Conservation (phyloP, 2,329 filamentous ascomycete species). For the Coleophoma cylindrospora region DNA sequence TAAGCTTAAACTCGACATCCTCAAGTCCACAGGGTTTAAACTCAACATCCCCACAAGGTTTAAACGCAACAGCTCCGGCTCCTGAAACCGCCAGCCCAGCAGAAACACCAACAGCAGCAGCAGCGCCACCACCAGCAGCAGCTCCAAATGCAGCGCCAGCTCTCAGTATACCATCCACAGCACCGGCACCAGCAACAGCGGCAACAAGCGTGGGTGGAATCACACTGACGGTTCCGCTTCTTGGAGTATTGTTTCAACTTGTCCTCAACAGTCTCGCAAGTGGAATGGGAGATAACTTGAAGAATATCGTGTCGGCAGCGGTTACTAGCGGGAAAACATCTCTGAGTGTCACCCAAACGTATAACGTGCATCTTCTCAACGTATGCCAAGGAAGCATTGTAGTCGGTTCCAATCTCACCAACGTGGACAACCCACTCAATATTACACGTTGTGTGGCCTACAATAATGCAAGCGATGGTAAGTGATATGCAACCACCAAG, state of each 20-base stretch:
- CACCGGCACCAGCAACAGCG: neutral
- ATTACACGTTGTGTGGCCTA: conserved; percentile 7
- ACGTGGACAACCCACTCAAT: conserved; percentile 1
- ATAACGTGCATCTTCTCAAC: conserved; percentile 1
- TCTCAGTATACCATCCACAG: conserved; percentile 1
- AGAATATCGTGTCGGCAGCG: neutral
- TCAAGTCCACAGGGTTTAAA: neutral
- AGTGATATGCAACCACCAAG: neutral
- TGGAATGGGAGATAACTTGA: conserved; percentile 1
- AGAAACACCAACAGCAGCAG: too few relatives aligned
- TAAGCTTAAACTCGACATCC: too few relatives aligned
- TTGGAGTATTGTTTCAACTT: conserved; percentile 3
- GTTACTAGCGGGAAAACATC: conserved; percentile 2
- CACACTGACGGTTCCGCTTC: neutral
- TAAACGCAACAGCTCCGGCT: neutral
- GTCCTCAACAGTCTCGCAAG: conserved; percentile 4
- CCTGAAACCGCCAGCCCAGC: neutral
- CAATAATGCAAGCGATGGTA: conserved; percentile 2
- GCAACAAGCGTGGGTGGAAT: neutral
- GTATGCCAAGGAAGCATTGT: conserved; percentile 3
- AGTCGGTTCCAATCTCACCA: neutral
- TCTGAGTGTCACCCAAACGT: conserved; percentile 1
- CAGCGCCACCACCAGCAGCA: too few relatives aligned
- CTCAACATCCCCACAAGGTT: neutral
- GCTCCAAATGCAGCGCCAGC: neutral